Percentiles rank a stretch among this genome's conserved stretches.
These are phyloP conservation scores for Rubroboletus satanas DNA, from an alignment of 768 basidiomycete genomes.

Conservation along the genomic window DNA sequence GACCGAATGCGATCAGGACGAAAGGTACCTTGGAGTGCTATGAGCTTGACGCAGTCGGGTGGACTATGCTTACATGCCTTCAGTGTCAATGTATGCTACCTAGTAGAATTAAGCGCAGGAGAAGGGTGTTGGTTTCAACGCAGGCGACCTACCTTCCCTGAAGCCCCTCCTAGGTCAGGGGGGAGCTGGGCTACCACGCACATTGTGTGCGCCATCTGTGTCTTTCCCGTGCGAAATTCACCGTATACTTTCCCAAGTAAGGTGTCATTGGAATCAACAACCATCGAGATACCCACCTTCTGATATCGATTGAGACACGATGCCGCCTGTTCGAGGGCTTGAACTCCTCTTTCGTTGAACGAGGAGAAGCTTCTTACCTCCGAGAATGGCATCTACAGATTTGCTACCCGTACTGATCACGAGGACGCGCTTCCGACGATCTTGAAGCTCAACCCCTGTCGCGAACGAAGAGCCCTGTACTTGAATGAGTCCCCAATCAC, in stretches of 20 bases:
- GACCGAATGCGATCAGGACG: conserved; percentile 89
- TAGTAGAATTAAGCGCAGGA: conserved; percentile 22
- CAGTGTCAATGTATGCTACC: conserved; percentile 93
- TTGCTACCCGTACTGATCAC: conserved; percentile 92
- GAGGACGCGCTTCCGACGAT: conserved; percentile 75
- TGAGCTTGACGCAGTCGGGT: conserved; percentile 18
- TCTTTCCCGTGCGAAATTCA: conserved; percentile 94
- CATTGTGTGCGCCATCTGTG: conserved; percentile 94
- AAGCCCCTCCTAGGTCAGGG: conserved; percentile 82
- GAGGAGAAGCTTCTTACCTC: conserved; percentile 47
- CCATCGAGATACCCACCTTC: conserved; percentile 52
- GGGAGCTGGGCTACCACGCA: conserved; percentile 89
- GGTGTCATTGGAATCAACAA: background rate
- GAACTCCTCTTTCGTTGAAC: background rate
- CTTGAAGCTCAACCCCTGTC: conserved; percentile 88
- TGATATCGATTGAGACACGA: conserved; percentile 90
- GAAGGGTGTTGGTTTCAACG: conserved; percentile 2
- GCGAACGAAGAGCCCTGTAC: conserved; percentile 84
- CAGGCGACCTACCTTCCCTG: conserved; percentile 62
- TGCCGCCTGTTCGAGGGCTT: conserved; percentile 52
- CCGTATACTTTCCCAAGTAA: conserved; percentile 66
- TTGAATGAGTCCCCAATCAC: background rate
- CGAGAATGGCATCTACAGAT: conserved; percentile 82
- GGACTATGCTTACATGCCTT: conserved; percentile 42
- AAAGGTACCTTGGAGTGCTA: conserved; percentile 67